Percentiles rank a stretch among this genome's conserved stretches.
Evolutionary conservation across 2,329 filamentous ascomycete genomes (phyloP).

Genomic region (Nannizziopsis barbatae): DNA sequence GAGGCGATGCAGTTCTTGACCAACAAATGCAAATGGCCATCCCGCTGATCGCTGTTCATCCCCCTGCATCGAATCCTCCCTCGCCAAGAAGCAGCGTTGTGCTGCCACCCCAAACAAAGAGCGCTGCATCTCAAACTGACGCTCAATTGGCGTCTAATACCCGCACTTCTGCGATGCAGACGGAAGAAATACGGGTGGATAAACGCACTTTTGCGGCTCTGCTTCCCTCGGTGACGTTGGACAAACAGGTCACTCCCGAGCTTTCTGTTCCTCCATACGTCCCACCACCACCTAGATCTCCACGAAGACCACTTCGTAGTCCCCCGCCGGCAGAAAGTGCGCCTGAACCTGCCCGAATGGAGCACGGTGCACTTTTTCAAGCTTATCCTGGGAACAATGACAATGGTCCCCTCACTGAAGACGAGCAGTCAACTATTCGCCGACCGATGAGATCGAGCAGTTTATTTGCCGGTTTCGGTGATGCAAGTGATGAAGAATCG

Average conservation of each 20-base stretch:
- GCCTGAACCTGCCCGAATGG: constrained; percentile 24
- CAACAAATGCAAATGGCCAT: constrained; percentile 41
- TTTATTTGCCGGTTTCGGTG: constrained; percentile 76
- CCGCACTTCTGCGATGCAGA: constrained; percentile 59
- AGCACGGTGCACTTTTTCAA: constrained; percentile 43
- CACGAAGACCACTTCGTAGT: constrained; percentile 22
- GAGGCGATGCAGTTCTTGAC: constrained; percentile 3
- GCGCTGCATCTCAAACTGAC: constrained; percentile 68
- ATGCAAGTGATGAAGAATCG: constrained; percentile 45
- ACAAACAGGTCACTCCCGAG: constrained; percentile 33
- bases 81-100: constrained; percentile 64
- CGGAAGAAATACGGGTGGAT: constrained; percentile 80
- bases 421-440: constrained; percentile 46
- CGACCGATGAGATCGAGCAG: constrained; percentile 68
- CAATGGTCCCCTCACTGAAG: constrained; percentile 56
- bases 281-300: constrained; percentile 26
- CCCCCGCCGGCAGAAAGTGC: constrained; percentile 34
- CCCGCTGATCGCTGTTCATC: constrained; percentile 83
- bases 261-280: constrained; percentile 26
- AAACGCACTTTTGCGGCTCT: constrained; percentile 64
- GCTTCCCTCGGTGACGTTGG: constrained; percentile 63
- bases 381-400: constrained; percentile 71
- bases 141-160: constrained; percentile 39
- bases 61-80: constrained; percentile 70
- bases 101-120: constrained; percentile 69